Evolutionary conservation across 2,329 filamentous ascomycete species (phyloP), one percentile per base, ranked within the genome.

Genomic region (Sporothrix protearum): DNA sequence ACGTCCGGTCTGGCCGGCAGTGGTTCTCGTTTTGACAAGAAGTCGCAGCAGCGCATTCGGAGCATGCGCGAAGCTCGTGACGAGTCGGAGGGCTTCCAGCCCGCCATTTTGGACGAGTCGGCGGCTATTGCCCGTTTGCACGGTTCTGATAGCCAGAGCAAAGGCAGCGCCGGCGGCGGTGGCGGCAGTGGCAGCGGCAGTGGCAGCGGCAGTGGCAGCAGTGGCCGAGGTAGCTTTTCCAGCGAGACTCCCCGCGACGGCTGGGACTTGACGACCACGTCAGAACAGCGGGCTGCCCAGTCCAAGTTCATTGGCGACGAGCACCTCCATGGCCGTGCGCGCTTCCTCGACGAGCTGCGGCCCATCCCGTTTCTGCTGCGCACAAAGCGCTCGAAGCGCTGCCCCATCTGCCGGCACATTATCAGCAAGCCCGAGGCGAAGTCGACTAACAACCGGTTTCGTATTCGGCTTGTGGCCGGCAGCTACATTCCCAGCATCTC

Each of bases 341-440:
- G 87, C 7, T 94, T 96, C 78, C 82, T 88, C 1, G 86, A 90
- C 69, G 88, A 95, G 25, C 87, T 98, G 5, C 90, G 93, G 36
- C 96, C 96, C 0, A 86, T 94, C 16, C 91, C 94, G 0, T 91
- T 92, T 19, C 86, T 96, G 1, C 88, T 99, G 16, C 91, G 93
- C 71, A 97, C 95, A 0, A 97, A 97, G 79, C 91, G 95, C 49
- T 94, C 93, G 25, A 98, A 97, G 82, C 92, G 96, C 61, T 99
- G 96, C 80, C 91, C 93, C 68, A 87, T 91, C 12, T 99, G 96
- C 81, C 91, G 96, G 14, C 95, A 98, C 82, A 97, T 98, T 78
- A 91, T 99, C 76, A 92, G 93, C 73, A 96, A 97, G 79, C 96
- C 95, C 16, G 96, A 99, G 81, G 88, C 90, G 72, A 99, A 98